A percentile compares a stretch with the other conserved stretches of the same genome.
phyloP scores from a whole-genome alignment of 2,329 filamentous ascomycete species.

The Trichoderma sp. region DNA sequence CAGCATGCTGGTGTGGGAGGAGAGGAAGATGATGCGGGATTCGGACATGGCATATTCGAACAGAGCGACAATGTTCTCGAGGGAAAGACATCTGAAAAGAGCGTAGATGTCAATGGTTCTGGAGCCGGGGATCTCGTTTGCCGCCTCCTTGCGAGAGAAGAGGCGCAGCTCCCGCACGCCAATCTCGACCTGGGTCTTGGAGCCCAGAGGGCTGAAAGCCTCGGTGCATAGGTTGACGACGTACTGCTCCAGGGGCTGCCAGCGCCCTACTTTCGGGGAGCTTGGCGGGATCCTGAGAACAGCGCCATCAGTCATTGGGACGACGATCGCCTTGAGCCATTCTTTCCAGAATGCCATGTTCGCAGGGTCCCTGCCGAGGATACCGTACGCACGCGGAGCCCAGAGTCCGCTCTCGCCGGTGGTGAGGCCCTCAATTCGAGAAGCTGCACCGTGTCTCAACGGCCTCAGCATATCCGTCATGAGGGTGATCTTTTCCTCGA shows the following conservation, averaged over 20 bases:
- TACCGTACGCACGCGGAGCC: slow-evolving; percentile 91
- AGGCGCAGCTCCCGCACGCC: slow-evolving; percentile 85
- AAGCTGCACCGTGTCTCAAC: slow-evolving; percentile 88
- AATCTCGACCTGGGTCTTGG: slow-evolving; percentile 93
- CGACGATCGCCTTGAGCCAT: slow-evolving; percentile 90
- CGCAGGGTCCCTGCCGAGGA: slow-evolving; percentile 80
- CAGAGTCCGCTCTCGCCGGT: slow-evolving; percentile 94
- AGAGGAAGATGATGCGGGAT: slow-evolving; percentile 93
- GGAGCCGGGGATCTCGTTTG: slow-evolving; percentile 90
- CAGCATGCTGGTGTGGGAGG: slow-evolving; percentile 94
- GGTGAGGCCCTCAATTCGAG: slow-evolving; percentile 95
- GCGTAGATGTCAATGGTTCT: slow-evolving; percentile 91
- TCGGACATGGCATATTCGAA: slow-evolving; percentile 93
- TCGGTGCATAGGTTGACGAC: slow-evolving; percentile 96
- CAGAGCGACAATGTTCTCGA: slow-evolving; percentile 88
- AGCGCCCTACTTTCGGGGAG: slow-evolving; percentile 87
- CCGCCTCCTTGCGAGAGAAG: slow-evolving; percentile 89
- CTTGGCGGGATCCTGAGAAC: slow-evolving; percentile 82
- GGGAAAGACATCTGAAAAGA: slow-evolving; percentile 83
- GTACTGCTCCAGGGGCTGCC: slow-evolving; percentile 95
- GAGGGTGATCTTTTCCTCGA: slow-evolving; percentile 94
- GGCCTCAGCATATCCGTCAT: slow-evolving; percentile 97
- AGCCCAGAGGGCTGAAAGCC: slow-evolving; percentile 86
- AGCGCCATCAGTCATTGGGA: slow-evolving; percentile 90
- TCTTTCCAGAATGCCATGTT: slow-evolving; percentile 97